Evolutionary conservation across 495 filamentous ascomycete genomes (phyloP).

Genomic region (Penicillium mononematosum): DNA sequence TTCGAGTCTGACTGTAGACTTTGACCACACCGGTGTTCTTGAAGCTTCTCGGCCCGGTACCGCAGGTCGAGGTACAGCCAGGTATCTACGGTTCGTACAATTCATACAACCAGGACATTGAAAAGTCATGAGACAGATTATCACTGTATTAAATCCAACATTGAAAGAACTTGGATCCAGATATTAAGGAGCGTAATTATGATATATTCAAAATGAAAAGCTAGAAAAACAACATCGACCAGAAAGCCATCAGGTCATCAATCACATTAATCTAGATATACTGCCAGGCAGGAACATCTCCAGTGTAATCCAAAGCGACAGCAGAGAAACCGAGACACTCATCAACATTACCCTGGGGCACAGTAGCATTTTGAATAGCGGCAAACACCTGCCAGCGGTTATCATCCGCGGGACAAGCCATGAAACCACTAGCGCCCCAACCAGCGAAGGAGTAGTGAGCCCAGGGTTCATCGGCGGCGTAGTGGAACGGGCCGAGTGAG

Average conservation of each 20-base stretch:
- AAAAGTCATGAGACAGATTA: neutral
- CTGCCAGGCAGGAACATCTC: conserved; percentile 41
- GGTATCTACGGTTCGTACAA: too few species aligned
- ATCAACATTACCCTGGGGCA: conserved; percentile 35
- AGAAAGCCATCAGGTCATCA: neutral
- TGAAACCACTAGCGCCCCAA: conserved; percentile 38
- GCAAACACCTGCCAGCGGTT: conserved; percentile 48
- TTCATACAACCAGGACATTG: neutral
- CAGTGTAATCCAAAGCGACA: conserved; percentile 28
- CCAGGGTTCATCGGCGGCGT: conserved; percentile 27
- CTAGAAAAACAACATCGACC: neutral
- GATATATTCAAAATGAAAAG: conserved; percentile 4
- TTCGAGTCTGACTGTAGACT: neutral
- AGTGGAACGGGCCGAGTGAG: conserved; percentile 43
- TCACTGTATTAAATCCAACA: neutral
- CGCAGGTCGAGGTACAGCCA: neutral
- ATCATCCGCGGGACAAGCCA: conserved; percentile 44
- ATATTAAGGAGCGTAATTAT: neutral
- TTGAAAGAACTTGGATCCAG: neutral
- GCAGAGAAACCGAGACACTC: conserved; percentile 46
- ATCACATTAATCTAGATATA: conserved; percentile 31
- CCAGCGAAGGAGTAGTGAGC: conserved; percentile 32
- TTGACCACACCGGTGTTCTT: neutral
- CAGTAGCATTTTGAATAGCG: conserved; percentile 37
- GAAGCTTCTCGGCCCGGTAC: neutral